Evolutionary conservation across 352 stramenopile species (phyloP), one percentile per base, ranked within the genome.

Genomic region (Globisporangium splendens): DNA sequence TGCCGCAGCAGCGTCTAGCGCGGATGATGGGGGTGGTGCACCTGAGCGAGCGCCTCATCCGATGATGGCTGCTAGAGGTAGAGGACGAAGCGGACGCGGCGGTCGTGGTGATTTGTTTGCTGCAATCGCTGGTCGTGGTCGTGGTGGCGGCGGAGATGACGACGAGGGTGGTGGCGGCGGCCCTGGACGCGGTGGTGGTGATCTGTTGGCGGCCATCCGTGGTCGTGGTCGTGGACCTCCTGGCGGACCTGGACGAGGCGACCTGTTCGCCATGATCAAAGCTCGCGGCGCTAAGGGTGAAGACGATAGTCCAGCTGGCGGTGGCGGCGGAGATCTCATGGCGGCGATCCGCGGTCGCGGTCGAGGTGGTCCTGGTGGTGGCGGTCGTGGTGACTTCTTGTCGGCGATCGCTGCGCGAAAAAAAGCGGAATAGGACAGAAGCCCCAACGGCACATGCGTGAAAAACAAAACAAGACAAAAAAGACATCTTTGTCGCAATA

Each of bases 191-290:
- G 65, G 70, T 2, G 65, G 70, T 2, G 63, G 63, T 18, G 77
- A 83, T 39, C 66, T 89, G 22, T 65, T 89, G 31, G 33, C 79
- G 18, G 70, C 77, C n/a, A 88, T 89, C 58, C 69, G 68, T 35
- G 83, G 70, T 20, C 74, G 79, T 38, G 78, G 78, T 49, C 69
- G 74, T 56, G 72, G 75, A 8, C 69, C 68, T 13, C 73, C 76
- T 1, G 72, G 66, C 11, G 69, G 70, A 49, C 75, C 76, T 62
- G 66, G 74, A 33, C 69, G 77, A 14, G 70, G 77, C 35, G 75
- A 89, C 55, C 55, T 93, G 12, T 84, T 93, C 54, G 72, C 83
- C 33, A 76, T 78, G 15, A 93, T 93, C 47, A 80, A 86, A 52
- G 69, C 66, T 0, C 63, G 70, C 18, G 72, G 71, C 53, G 71